Percentiles rank a stretch among this genome's conserved stretches.
Conservation (phyloP, 805 yeast genomes). For the Cyberlindnera bimundalis region DNA sequence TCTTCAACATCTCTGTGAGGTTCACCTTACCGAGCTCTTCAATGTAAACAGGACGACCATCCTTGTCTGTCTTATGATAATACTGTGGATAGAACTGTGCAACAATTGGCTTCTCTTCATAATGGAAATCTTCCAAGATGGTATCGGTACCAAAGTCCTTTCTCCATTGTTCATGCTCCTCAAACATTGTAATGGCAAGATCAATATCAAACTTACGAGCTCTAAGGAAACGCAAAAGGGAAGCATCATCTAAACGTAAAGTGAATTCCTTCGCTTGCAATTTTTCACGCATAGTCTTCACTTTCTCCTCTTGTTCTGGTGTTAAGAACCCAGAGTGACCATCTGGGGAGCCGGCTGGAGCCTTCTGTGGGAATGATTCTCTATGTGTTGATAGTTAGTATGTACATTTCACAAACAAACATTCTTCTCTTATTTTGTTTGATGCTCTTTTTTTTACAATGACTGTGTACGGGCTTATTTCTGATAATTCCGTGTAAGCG, state of each 20-base stretch:
- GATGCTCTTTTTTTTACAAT: too few species aligned
- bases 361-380: conserved; percentile 64
- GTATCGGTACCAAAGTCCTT: conserved; percentile 81
- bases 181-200: conserved; percentile 78
- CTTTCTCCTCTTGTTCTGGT: conserved; percentile 57
- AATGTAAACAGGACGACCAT: conserved; percentile 93
- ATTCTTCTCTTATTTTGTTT: too few species aligned
- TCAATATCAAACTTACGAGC: conserved; percentile 91
- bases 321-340: conserved; percentile 85
- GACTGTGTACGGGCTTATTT: too few species aligned
- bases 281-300: conserved; percentile 54
- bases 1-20: conserved; percentile 84
- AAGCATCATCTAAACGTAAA: conserved; percentile 84
- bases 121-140: conserved; percentile 81
- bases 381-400: conserved; percentile 12
- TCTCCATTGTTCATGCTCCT: conserved; percentile 90
- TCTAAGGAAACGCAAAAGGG: conserved; percentile 79
- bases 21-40: conserved; percentile 94
- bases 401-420: too few species aligned
- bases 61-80: conserved; percentile 94
- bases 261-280: conserved; percentile 63
- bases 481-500: too few species aligned
- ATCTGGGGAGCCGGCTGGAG: conserved; percentile 57
- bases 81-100: conserved; percentile 93
- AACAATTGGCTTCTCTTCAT: conserved; percentile 88